These are phyloP conservation scores for Actinomortierella ambigua DNA, from an alignment of 371 early-diverging fungal species.

Conservation along the genomic window DNA sequence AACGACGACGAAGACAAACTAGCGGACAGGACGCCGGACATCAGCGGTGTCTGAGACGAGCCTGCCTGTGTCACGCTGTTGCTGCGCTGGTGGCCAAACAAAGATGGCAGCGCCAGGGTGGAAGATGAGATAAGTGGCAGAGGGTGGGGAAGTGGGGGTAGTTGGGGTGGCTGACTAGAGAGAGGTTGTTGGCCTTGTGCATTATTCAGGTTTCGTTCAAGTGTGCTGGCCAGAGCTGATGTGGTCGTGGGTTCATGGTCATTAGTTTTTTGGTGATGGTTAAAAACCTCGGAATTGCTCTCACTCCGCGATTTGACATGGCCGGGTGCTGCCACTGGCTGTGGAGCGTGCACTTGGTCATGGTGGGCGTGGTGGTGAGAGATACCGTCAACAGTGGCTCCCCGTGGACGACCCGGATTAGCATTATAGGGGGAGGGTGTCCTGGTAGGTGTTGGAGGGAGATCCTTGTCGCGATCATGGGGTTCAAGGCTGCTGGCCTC, in stretches of 20 bases:
- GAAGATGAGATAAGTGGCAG: constrained; percentile 15
- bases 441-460: constrained; percentile 31
- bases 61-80: constrained; percentile 8
- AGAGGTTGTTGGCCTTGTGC: no score
- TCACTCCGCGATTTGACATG: constrained; percentile 17
- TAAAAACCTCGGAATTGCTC: constrained; percentile 16
- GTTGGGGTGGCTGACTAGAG: no score
- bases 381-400: no score
- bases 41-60: neutral
- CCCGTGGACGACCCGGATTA: no score
- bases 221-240: constrained; percentile 1
- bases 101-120: constrained; percentile 5
- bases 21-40: neutral
- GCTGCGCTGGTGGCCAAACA: constrained; percentile 13
- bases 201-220: constrained; percentile 6
- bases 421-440: constrained; percentile 1
- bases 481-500: constrained; percentile 16
- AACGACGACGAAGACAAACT: neutral
- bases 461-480: constrained; percentile 21
- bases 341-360: neutral
- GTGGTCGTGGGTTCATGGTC: neutral
- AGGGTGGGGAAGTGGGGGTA: constrained; percentile 9
- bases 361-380: neutral
- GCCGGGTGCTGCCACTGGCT: neutral
- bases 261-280: neutral